A percentile compares a stretch with the other conserved stretches of the same genome.
phyloP scores from a whole-genome alignment of 352 stramenopile species.

The Elongisporangium undulatum region DNA sequence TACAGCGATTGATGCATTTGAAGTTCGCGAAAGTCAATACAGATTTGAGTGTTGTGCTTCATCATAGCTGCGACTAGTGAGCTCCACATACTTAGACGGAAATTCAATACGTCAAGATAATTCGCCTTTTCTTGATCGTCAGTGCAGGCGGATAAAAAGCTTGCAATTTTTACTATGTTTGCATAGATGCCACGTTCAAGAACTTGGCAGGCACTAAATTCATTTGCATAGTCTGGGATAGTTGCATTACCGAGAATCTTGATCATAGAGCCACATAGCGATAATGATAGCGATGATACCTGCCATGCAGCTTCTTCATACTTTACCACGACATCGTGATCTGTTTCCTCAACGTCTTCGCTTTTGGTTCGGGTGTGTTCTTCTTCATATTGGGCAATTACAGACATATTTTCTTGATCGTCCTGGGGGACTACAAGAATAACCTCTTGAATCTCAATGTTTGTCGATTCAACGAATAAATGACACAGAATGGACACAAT shows the following conservation, averaged over 20 bases:
- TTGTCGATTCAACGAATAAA: conserved; percentile 51
- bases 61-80: conserved; percentile 46
- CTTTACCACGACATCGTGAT: neutral
- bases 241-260: conserved; percentile 48
- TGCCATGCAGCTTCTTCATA: conserved; percentile 5
- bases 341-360: neutral
- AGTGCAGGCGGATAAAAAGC: conserved; percentile 16
- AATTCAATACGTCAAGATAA: conserved; percentile 25
- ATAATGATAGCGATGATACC: conserved; percentile 18
- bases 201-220: conserved; percentile 51
- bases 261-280: conserved; percentile 58
- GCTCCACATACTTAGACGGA: conserved; percentile 36
- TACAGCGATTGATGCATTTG: conserved; percentile 58
- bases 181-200: conserved; percentile 60
- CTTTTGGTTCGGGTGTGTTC: neutral
- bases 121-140: conserved; percentile 8
- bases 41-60: conserved; percentile 30
- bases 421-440: conserved; percentile 1
- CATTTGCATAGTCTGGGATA: conserved; percentile 28
- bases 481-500: conserved; percentile 62
- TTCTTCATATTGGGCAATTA: neutral
- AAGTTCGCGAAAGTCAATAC: conserved; percentile 48
- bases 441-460: conserved; percentile 17
- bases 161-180: conserved; percentile 46
- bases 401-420: neutral